Evolutionary conservation across 2,329 filamentous ascomycete species (phyloP).

Genomic region (Gliomastix tumulicola): DNA sequence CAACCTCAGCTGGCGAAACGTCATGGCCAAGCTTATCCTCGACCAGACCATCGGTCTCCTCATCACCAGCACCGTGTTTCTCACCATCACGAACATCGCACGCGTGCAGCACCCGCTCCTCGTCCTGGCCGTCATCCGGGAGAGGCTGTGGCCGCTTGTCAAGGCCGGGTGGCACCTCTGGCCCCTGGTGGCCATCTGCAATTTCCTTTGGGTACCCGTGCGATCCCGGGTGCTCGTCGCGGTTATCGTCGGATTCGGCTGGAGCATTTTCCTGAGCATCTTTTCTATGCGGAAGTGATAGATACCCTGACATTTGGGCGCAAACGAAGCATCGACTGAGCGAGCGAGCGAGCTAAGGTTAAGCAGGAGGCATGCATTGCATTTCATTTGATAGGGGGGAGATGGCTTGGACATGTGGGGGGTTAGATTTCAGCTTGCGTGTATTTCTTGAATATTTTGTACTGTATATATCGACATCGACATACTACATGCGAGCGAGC

Average conservation of each 20-base stretch:
- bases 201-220: constrained; percentile 26
- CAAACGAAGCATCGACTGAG: no score
- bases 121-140: constrained; percentile 16
- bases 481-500: no score
- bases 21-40: constrained; percentile 23
- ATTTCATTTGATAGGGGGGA: no score
- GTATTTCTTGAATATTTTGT: no score
- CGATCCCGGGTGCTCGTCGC: constrained; percentile 24
- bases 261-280: constrained; percentile 27
- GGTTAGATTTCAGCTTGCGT: no score
- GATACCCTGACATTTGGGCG: not conserved
- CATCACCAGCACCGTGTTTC: constrained; percentile 23
- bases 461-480: no score
- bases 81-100: constrained; percentile 25
- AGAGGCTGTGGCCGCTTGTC: constrained; percentile 19
- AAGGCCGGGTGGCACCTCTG: constrained; percentile 27
- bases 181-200: constrained; percentile 25
- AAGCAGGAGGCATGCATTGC: no score
- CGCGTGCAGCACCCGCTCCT: constrained; percentile 15
- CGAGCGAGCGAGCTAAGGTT: no score
- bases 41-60: constrained; percentile 26
- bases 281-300: constrained; percentile 17
- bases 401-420: no score
- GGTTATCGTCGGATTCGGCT: constrained; percentile 25
- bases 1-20: constrained; percentile 24